Base-by-base conservation (phyloP, 345 rosid genomes). In the Cardamine occulta region DNA sequence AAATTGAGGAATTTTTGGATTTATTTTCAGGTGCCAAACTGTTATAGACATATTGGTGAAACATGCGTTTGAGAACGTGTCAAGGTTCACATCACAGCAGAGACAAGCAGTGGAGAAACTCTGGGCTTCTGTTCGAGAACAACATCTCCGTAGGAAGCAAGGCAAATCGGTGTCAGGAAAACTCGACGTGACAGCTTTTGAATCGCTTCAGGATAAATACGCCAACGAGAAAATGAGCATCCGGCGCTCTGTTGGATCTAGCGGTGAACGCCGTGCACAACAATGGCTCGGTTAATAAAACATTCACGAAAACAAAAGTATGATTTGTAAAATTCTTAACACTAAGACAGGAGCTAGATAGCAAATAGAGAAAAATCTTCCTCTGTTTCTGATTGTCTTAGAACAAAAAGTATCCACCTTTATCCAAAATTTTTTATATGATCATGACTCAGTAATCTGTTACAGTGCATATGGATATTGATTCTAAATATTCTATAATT, bases 31-130 rank as follows among this genome's bases (percentile, higher is more conserved):
- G 99, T 95, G 99, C 73, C 99, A 95, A 83, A 95, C 96, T 1
- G 94, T 83, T 59, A 90, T 95, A 81, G 99, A 92, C 83, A 95
- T 95, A 79, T 74, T 95, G 85, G 99, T 89, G 52, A 90, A 95
- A 85, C 96, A 89, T 77, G 99, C 99, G 6, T 89, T 65, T 53
- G 97, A 95, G 65, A 87, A 90, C 63, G 88, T 86, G 60, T 67
- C 83, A 19, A 95, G 88, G 79, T 93, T 95, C 85, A 93, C 97
- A 8, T 80, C 88, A 47, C 81, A 42, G 24, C 99, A 92, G 73
- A 88, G 99, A 74, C 91, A 81, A 76, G 99, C 98, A 66, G 85
- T 95, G 31, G 84, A 57, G 76, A 93, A 89, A 80, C 97, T 95
- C 3, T 92, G 94, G 99, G 83, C 84, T 34, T 95, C 99, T 13